Conservation (phyloP, 208 protist genomes). For the Acanthamoeba triangularis region DNA sequence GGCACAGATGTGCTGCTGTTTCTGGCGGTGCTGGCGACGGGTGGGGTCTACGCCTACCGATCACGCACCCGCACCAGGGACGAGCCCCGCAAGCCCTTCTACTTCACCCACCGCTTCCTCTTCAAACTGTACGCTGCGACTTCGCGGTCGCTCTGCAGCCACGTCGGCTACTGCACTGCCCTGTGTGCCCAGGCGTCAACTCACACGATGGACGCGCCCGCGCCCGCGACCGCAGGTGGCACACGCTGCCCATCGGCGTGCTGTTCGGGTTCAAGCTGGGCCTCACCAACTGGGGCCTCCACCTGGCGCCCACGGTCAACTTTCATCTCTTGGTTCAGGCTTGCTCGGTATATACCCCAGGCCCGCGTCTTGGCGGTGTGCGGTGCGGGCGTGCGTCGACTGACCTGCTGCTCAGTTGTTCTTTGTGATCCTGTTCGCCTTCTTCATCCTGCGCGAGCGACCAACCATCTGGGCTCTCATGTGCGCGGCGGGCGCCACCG, state of each 20-base stretch:
- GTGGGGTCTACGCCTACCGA: not conserved
- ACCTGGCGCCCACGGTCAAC: constrained; percentile 40
- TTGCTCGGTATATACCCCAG: constrained; percentile 10
- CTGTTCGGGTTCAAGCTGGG: constrained; percentile 60
- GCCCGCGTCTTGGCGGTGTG: no score
- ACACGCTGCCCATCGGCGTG: constrained; percentile 24
- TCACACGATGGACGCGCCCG: not conserved
- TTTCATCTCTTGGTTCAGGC: constrained; percentile 42
- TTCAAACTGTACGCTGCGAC: not conserved
- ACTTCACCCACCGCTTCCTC: constrained; percentile 43
- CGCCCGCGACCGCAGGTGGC: not conserved
- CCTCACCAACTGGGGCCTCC: constrained; percentile 42
- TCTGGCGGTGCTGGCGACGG: not conserved
- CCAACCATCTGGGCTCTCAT: constrained; percentile 34
- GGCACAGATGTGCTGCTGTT: constrained; percentile 36
- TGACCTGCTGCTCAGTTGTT: no score
- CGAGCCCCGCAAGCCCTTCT: not conserved
- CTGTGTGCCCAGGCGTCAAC: not conserved
- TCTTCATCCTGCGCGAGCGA: constrained; percentile 22
- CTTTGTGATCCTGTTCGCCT: constrained; percentile 49
- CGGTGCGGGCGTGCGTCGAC: no score
- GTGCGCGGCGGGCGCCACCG: constrained; percentile 20
- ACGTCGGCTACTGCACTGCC: no score
- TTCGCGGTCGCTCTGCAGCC: no score
- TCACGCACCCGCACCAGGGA: not conserved